These are phyloP conservation scores for Elsinoe batatas DNA, from an alignment of 2,329 filamentous ascomycete species.

Conservation along the genomic window DNA sequence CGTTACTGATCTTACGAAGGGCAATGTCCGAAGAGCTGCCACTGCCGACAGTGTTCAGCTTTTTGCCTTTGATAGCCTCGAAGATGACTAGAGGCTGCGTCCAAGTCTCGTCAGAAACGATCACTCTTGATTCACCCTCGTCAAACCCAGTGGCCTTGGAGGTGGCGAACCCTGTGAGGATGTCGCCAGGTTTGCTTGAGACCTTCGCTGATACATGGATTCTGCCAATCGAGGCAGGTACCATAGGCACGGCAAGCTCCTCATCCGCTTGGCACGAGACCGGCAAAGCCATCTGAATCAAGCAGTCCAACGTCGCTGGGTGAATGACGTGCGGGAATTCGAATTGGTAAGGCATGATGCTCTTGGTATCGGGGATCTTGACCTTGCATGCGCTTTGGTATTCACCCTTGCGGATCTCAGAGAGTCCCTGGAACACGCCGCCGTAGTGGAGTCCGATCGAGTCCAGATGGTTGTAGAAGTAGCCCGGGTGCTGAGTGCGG, in stretches of 20 bases:
- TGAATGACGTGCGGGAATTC: constrained; percentile 3
- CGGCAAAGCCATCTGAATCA: neutral
- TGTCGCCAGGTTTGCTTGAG: neutral
- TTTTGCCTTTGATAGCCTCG: neutral
- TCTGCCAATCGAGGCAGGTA: neutral
- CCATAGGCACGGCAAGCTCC: neutral
- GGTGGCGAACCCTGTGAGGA: neutral
- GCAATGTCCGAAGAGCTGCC: neutral
- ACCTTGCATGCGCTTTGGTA: neutral
- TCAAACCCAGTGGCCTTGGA: neutral
- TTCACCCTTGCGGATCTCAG: neutral
- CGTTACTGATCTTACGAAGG: neutral
- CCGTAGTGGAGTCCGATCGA: neutral
- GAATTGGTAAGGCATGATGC: constrained; percentile 2
- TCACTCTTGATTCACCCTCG: neutral
- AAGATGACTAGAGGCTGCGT: neutral
- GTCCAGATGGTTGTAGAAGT: neutral
- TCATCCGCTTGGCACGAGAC: neutral
- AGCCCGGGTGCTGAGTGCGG: neutral
- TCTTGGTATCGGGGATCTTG: neutral
- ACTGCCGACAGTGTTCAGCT: neutral
- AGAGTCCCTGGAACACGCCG: neutral
- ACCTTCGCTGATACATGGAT: neutral
- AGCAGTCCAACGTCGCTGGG: constrained; percentile 6
- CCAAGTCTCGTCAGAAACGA: neutral